Conservation (phyloP, 495 filamentous ascomycete species). For the Lindgomyces ingoldianus region DNA sequence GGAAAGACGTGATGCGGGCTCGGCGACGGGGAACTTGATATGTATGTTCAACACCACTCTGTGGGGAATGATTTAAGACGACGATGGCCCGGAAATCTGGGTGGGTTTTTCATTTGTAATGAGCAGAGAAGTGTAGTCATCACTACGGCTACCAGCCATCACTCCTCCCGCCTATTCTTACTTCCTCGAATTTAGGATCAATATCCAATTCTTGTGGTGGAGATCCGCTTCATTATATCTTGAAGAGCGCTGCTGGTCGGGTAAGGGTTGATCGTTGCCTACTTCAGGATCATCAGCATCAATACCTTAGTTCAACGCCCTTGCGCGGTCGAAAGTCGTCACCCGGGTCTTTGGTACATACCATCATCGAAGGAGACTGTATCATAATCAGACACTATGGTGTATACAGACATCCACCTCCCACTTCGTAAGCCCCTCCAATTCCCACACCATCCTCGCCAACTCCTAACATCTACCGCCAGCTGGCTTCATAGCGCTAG, state of each 20-base stretch:
- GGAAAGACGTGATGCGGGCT: neutral
- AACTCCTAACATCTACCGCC: neutral
- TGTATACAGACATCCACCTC: constrained; percentile 35
- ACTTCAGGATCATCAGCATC: neutral
- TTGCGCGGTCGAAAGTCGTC: neutral
- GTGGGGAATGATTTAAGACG: neutral
- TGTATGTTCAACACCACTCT: neutral
- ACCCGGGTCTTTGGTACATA: neutral
- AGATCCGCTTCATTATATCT: too few species aligned
- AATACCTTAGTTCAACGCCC: neutral
- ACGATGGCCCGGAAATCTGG: neutral
- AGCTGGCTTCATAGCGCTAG: constrained; percentile 45
- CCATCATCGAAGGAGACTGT: neutral
- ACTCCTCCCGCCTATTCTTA: neutral
- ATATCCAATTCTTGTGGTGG: neutral
- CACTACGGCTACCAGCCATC: neutral
- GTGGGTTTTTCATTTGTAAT: constrained; percentile 5
- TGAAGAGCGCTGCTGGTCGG: neutral
- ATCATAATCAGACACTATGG: constrained; percentile 23
- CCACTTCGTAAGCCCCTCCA: constrained; percentile 30
- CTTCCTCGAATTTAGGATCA: neutral
- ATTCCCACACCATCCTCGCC: neutral
- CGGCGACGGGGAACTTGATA: neutral
- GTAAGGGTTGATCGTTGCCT: neutral
- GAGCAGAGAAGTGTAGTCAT: constrained; percentile 10